phyloP scores from a whole-genome alignment of 2,329 filamentous ascomycete species.

The Shiraia bambusicola region DNA sequence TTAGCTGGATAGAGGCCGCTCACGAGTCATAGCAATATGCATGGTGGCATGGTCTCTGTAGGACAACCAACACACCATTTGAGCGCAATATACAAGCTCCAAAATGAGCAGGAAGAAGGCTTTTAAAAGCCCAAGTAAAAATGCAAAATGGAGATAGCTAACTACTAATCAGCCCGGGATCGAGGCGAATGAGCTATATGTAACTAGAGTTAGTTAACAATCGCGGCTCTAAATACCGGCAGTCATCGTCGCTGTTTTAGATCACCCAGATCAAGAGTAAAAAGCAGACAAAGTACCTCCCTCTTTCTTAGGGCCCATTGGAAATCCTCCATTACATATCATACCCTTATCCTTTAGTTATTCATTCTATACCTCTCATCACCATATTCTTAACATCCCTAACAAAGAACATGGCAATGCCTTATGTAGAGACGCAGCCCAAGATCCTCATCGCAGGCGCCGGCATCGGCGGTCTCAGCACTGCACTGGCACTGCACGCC shows the following conservation, averaged over 20 bases:
- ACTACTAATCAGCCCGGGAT: slow-evolving; percentile 1
- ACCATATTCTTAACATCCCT: neutral
- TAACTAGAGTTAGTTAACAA: too few relatives aligned
- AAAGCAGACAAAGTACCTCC: neutral
- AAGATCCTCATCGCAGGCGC: slow-evolving; percentile 32
- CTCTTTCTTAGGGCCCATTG: slow-evolving; percentile 1
- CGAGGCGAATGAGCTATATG: too few relatives aligned
- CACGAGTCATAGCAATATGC: too few relatives aligned
- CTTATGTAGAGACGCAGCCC: slow-evolving; percentile 22
- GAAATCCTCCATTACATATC: too few relatives aligned
- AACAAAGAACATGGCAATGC: slow-evolving; percentile 11
- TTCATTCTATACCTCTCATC: neutral
- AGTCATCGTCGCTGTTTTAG: neutral
- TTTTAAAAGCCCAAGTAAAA: neutral
- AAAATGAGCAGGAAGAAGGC: neutral
- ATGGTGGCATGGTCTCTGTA: too few relatives aligned
- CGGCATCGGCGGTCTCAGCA: slow-evolving; percentile 76
- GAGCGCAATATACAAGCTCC: too few relatives aligned
- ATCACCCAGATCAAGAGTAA: neutral
- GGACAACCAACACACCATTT: too few relatives aligned
- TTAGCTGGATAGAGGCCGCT: too few relatives aligned
- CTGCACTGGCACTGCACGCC: slow-evolving; percentile 70
- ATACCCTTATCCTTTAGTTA: neutral
- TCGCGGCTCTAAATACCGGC: slow-evolving; percentile 2
- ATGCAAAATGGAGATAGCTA: neutral